Conservation (phyloP, 805 yeast genomes). For the Candida stauntonica region DNA sequence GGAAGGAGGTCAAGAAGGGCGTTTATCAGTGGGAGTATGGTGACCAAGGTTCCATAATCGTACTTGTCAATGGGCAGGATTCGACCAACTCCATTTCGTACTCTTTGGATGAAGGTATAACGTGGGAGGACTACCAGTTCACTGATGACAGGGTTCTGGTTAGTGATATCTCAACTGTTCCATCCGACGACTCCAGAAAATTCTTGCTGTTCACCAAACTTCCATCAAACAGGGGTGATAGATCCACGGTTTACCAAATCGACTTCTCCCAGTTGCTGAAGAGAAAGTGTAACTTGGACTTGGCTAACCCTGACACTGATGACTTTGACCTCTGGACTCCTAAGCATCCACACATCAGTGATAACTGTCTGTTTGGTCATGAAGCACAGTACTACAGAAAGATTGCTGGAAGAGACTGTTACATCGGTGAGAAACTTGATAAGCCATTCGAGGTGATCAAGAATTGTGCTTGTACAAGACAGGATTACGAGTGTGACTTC, state of each 20-base stretch:
- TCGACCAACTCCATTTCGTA: slow-evolving; percentile 55
- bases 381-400: slow-evolving; percentile 56
- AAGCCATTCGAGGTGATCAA: slow-evolving; percentile 52
- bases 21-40: slow-evolving; percentile 92
- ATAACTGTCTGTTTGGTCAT: slow-evolving; percentile 69
- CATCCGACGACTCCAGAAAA: slow-evolving; percentile 81
- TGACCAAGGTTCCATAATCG: slow-evolving; percentile 86
- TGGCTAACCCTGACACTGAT: slow-evolving; percentile 38
- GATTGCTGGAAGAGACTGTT: slow-evolving; percentile 56
- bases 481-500: slow-evolving; percentile 92
- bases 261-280: slow-evolving; percentile 51
- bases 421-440: slow-evolving; percentile 55
- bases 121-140: slow-evolving; percentile 69
- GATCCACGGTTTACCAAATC: slow-evolving; percentile 45
- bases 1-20: slow-evolving; percentile 77
- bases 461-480: slow-evolving; percentile 80
- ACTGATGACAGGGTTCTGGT: slow-evolving; percentile 51
- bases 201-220: slow-evolving; percentile 60
- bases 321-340: slow-evolving; percentile 70
- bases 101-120: slow-evolving; percentile 74
- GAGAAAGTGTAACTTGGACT: slow-evolving; percentile 52
- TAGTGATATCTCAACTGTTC: slow-evolving; percentile 80
- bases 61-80: slow-evolving; percentile 55
- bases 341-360: slow-evolving; percentile 45
- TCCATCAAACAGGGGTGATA: slow-evolving; percentile 40